A percentile compares a stretch with the other conserved stretches of the same genome.
phyloP scores from a whole-genome alignment of 768 basidiomycete genomes.

The Rhodotorula paludigena region DNA sequence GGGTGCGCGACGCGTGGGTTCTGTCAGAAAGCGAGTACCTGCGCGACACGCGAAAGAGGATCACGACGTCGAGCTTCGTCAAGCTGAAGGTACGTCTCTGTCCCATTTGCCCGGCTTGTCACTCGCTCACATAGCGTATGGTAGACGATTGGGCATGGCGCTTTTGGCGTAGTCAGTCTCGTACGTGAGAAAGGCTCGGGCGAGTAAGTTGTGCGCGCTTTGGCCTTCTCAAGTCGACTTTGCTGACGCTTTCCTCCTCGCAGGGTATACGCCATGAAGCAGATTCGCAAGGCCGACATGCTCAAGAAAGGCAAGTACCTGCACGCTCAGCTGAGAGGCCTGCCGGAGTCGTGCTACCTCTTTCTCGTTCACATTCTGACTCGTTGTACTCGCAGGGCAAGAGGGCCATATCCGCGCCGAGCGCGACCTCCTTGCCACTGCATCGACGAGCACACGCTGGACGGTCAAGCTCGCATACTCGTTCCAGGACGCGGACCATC shows the following conservation, averaged over 20 bases:
- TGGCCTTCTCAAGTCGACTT: neutral
- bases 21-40: slow-evolving; percentile 87
- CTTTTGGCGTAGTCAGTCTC: slow-evolving; percentile 92
- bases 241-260: no score
- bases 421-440: slow-evolving; percentile 80
- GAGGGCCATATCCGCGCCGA: slow-evolving; percentile 96
- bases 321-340: neutral
- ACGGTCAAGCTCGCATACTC: slow-evolving; percentile 89
- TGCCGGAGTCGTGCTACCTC: neutral
- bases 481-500: slow-evolving; percentile 71
- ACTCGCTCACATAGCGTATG: no score
- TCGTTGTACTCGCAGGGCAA: slow-evolving; percentile 75
- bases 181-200: slow-evolving; percentile 76
- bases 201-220: slow-evolving; percentile 44
- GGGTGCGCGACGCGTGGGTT: slow-evolving; percentile 67
- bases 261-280: slow-evolving; percentile 86
- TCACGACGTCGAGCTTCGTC: slow-evolving; percentile 76
- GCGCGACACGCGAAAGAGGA: slow-evolving; percentile 72
- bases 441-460: slow-evolving; percentile 77
- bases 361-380: neutral
- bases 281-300: slow-evolving; percentile 56
- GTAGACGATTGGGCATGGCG: slow-evolving; percentile 64
- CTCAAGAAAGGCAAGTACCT: slow-evolving; percentile 15
- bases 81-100: no score
- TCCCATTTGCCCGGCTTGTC: no score